Evolutionary conservation across 208 protist genomes (phyloP), one percentile per base, ranked within the genome.

Genomic region (Crithidia thermophila): DNA sequence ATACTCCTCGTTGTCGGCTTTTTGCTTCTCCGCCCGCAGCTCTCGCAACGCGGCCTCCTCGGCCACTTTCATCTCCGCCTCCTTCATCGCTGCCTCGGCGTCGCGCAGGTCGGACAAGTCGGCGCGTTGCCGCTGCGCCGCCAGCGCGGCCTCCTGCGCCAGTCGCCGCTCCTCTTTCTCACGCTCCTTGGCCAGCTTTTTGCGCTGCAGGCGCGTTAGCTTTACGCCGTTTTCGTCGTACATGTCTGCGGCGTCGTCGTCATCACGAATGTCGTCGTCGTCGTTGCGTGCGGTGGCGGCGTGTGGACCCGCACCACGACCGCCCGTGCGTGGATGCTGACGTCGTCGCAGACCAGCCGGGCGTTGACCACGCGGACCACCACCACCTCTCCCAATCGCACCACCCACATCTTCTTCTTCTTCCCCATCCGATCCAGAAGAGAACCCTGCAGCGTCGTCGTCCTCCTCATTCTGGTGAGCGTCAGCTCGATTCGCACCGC

Each of bases 1-100:
- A 62, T 91, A 91, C 65, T 90, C 88, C 43, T 84, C 88, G 23
- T 87, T 77, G 2, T 91, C 84, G 1, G 56, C 61, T 20, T 63
- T 66, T 30, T 72, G 65, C 71, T 84, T 86, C 20, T 88, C 84
- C n/a, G 72, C 80, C 2, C 84, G 79, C 53, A 94, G 71, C 59
- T 89, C 59, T 51, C 82, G 60, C 53, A 94, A 72, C 18, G 87
- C 84, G 34, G 27, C 47, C 39, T 88, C 78, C 49, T 90, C 84
- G 0, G 69, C 65, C 0, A 67, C 61, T 14, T 66, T 63, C 8
- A 67, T 42, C 65, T 66, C 77, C 46, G 69, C 79, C 61, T 83
- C 84, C 11, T 63, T 53, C 46, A 46, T 51, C 53, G 57, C 61
- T 3, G 27, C 51, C 56, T 76, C 72, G 2, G 62, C 70, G 30